Percentiles rank a stretch among this genome's conserved stretches.
These are phyloP conservation scores for Debaryomyces maramus DNA, from an alignment of 805 yeast species.

Conservation along the genomic window DNA sequence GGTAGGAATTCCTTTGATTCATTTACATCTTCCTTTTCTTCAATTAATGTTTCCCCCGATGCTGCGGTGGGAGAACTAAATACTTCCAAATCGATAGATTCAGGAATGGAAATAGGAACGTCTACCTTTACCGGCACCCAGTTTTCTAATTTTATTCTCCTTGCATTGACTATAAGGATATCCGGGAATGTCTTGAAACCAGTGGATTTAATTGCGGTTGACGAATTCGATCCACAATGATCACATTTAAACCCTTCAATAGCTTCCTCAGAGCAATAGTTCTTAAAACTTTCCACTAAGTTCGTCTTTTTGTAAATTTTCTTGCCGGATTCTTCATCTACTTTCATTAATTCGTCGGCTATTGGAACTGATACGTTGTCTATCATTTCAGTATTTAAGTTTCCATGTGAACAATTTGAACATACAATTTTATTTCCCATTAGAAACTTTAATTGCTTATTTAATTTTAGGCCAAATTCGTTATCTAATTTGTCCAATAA, in stretches of 20 bases:
- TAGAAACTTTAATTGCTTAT: conserved; percentile 61
- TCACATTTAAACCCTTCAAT: conserved; percentile 66
- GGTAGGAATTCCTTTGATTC: conserved; percentile 45
- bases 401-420: conserved; percentile 57
- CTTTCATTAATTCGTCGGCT: conserved; percentile 35
- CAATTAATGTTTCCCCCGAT: conserved; percentile 26
- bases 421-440: conserved; percentile 65
- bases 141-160: conserved; percentile 77
- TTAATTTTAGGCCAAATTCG: conserved; percentile 45
- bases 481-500: conserved; percentile 62
- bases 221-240: conserved; percentile 40
- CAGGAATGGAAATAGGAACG: conserved; percentile 63
- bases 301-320: conserved; percentile 50
- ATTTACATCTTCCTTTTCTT: conserved; percentile 10
- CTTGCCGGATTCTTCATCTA: conserved; percentile 44
- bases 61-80: conserved; percentile 36
- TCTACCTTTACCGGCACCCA: conserved; percentile 88
- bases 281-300: conserved; percentile 49
- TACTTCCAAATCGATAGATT: conserved; percentile 36
- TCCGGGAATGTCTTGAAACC: conserved; percentile 67
- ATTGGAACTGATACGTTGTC: conserved; percentile 69
- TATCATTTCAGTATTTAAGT: conserved; percentile 52
- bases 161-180: conserved; percentile 68
- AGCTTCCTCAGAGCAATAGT: conserved; percentile 47
- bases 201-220: conserved; percentile 39